These are phyloP conservation scores for Fomitopsis palustris DNA, from an alignment of 1,284 basidiomycete species.

Conservation along the genomic window DNA sequence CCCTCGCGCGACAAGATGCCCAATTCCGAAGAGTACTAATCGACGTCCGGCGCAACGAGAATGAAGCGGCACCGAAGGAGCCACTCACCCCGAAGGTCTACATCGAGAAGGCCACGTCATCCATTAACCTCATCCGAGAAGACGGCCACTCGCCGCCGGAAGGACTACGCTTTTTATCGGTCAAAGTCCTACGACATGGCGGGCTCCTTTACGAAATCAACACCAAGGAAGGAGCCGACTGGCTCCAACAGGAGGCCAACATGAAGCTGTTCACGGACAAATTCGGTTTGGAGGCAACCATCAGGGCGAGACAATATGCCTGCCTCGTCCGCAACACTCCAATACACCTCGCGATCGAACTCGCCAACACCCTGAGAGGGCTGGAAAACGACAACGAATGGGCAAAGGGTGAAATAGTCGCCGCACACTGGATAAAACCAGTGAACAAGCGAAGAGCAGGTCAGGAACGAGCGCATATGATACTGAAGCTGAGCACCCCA, in stretches of 20 bases:
- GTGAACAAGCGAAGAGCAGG: neutral
- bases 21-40: neutral
- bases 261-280: neutral
- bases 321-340: neutral
- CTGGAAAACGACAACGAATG: neutral
- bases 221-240: neutral
- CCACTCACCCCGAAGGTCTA: neutral
- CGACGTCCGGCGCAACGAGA: neutral
- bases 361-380: too few species aligned
- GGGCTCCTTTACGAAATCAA: neutral
- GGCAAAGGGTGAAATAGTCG: neutral
- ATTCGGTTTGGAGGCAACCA: neutral
- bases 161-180: neutral
- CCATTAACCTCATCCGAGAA: neutral
- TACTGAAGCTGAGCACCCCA: neutral
- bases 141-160: neutral
- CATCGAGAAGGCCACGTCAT: too few species aligned
- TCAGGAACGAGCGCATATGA: neutral
- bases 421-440: slow-evolving; percentile 1
- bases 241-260: neutral
- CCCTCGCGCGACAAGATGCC: neutral
- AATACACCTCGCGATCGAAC: neutral
- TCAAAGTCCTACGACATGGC: neutral
- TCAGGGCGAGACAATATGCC: neutral
- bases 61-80: neutral